phyloP scores from a whole-genome alignment of 2,329 filamentous ascomycete genomes.

The Colletotrichum sp. region DNA sequence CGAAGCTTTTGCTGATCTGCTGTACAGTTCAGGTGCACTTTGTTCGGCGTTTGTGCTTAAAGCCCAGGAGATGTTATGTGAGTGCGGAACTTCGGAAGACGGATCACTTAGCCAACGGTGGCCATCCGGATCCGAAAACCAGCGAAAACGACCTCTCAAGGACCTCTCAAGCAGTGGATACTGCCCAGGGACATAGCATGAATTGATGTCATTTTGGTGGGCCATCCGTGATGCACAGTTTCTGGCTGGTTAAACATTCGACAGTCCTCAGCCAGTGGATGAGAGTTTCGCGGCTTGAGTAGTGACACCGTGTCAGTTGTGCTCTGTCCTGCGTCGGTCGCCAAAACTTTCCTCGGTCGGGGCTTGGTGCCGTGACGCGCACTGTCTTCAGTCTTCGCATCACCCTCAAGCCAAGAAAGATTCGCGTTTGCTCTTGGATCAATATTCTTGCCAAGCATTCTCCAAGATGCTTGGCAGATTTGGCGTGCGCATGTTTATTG shows the following conservation, averaged over 20 bases:
- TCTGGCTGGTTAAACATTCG: neutral
- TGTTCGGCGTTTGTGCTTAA: neutral
- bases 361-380: neutral
- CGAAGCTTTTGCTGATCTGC: conserved; percentile 16
- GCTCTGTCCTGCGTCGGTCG: neutral
- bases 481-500: neutral
- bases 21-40: neutral
- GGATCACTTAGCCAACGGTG: neutral
- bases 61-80: neutral
- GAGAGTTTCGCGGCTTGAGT: neutral
- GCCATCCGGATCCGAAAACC: neutral
- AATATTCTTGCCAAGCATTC: neutral
- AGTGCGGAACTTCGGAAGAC: neutral
- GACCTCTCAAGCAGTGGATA: neutral
- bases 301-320: neutral
- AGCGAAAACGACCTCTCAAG: neutral
- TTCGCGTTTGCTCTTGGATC: neutral
- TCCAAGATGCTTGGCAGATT: conserved; percentile 4
- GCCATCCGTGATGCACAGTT: neutral
- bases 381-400: neutral
- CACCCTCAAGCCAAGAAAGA: neutral
- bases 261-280: neutral
- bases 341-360: neutral
- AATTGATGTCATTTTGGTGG: neutral
- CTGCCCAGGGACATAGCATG: neutral